Evolutionary conservation across 1,139 yeast genomes (phyloP), one percentile per base, ranked within the genome.

Genomic region (Protomyces lactucae-debilis): DNA sequence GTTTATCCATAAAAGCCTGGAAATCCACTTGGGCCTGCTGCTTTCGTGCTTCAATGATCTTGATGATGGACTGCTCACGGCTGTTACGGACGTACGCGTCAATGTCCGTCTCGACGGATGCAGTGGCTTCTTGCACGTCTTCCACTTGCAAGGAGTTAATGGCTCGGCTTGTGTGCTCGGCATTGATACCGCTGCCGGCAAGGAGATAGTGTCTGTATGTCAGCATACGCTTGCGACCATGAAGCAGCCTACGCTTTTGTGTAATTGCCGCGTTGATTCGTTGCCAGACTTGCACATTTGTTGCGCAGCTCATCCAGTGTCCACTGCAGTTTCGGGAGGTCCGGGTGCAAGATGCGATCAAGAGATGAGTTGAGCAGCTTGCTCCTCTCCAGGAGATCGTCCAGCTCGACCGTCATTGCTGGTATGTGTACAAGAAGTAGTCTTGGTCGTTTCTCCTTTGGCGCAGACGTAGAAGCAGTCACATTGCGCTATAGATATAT

Each of bases 171-270:
- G 93, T 86, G 65, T 90, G 95, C 71, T 90, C 97, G 54, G 95
- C 88, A 65, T 90, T 86, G 64, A 92, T 81, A 0, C 97, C 97
- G 72, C 95, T 87, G 0, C 95, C 88, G 1, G 97, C 97, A 64
- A 93, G 79, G 56, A 92, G 77, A 73, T 92, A 92, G 72, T 91
- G 97, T 35, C 63, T 59, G 2, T 28, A 6, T 21, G 14, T 16
- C 10, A 9, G 25, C 39, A 51, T 23, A 14, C 9, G 8, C 35
- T 10, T 14, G 16, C 3, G n/a, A 8, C 6, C 12, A 16, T 10
- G 14, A 18, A 40, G n/a, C 9, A 32, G 21, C 61, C 9, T 37
- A 59, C 63, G 57, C 52, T 21, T 28, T 40, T 4, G 52, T 40
- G 25, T 35, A 12, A 36, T 59, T 55, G 28, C 36, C 23, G 23